phyloP scores from a whole-genome alignment of 805 yeast species.

The Maudiozyma bulderi region DNA sequence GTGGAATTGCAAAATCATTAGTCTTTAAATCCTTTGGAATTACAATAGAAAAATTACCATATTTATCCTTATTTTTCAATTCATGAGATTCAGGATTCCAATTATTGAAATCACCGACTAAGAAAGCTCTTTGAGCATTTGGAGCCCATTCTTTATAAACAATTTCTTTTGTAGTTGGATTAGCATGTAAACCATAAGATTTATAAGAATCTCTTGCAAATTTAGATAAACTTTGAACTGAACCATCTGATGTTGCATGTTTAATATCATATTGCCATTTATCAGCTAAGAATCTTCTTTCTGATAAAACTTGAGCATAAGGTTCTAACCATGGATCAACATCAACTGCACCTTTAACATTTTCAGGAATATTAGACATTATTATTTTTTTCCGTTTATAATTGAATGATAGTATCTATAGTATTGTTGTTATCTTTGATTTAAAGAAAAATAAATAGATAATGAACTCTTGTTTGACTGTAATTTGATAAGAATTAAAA shows the following conservation, averaged over 20 bases:
- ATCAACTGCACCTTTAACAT: constrained; percentile 52
- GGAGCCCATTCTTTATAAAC: constrained; percentile 83
- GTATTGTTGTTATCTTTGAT: not conserved
- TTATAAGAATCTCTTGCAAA: constrained; percentile 69
- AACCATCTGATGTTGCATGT: constrained; percentile 28
- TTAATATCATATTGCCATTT: constrained; percentile 49
- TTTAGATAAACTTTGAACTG: constrained; percentile 55
- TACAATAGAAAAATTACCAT: constrained; percentile 57
- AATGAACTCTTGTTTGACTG: no score
- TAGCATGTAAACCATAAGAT: constrained; percentile 66
- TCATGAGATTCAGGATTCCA: constrained; percentile 59
- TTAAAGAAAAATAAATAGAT: not conserved
- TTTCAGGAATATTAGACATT: constrained; percentile 21
- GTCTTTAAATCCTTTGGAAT: constrained; percentile 40
- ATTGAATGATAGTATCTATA: no score
- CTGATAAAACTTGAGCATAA: constrained; percentile 52
- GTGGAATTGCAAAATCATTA: constrained; percentile 54
- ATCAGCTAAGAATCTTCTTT: constrained; percentile 57
- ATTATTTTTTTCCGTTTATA: not conserved
- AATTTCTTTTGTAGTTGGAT: constrained; percentile 41
- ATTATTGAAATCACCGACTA: constrained; percentile 87
- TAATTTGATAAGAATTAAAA: no score
- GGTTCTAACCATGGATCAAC: constrained; percentile 87
- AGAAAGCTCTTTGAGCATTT: constrained; percentile 59
- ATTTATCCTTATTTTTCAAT: constrained; percentile 47